These are phyloP conservation scores for Leccinum solheimii DNA, from an alignment of 1,284 basidiomycete species.

Conservation along the genomic window DNA sequence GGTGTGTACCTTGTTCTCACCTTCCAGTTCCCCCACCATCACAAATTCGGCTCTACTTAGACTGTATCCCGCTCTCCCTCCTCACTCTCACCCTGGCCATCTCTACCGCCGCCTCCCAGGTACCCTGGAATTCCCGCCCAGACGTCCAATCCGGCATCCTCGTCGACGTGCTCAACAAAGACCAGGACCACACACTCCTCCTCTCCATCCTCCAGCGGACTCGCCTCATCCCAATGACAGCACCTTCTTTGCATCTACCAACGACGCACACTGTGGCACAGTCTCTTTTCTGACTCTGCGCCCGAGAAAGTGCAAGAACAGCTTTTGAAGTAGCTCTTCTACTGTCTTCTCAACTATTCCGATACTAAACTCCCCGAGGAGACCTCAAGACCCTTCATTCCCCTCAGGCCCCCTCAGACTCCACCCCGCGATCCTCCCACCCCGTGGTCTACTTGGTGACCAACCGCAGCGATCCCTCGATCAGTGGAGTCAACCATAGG, in stretches of 20 bases:
- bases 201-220: slow-evolving; percentile 82
- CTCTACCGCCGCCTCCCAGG: slow-evolving; percentile 33
- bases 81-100: slow-evolving; percentile 36
- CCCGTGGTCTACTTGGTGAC: slow-evolving; percentile 83
- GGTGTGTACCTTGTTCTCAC: not conserved
- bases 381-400: slow-evolving; percentile 64
- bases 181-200: slow-evolving; percentile 80
- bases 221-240: slow-evolving; percentile 81
- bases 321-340: slow-evolving; percentile 90
- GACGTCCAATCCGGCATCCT: slow-evolving; percentile 48
- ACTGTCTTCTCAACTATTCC: slow-evolving; percentile 89
- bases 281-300: slow-evolving; percentile 43
- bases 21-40: not conserved
- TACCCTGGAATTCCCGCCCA: slow-evolving; percentile 28
- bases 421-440: slow-evolving; percentile 65
- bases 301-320: slow-evolving; percentile 75
- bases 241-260: slow-evolving; percentile 94
- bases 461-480: slow-evolving; percentile 88
- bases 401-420: slow-evolving; percentile 56
- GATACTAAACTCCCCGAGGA: slow-evolving; percentile 51
- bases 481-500: slow-evolving; percentile 60
- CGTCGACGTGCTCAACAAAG: slow-evolving; percentile 75
- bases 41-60: slow-evolving; percentile 36
- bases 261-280: slow-evolving; percentile 74
- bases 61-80: slow-evolving; percentile 39